Percentiles rank a stretch among this genome's conserved stretches.
phyloP scores from a whole-genome alignment of 768 basidiomycete species.

The Lanmaoa rubissima region DNA sequence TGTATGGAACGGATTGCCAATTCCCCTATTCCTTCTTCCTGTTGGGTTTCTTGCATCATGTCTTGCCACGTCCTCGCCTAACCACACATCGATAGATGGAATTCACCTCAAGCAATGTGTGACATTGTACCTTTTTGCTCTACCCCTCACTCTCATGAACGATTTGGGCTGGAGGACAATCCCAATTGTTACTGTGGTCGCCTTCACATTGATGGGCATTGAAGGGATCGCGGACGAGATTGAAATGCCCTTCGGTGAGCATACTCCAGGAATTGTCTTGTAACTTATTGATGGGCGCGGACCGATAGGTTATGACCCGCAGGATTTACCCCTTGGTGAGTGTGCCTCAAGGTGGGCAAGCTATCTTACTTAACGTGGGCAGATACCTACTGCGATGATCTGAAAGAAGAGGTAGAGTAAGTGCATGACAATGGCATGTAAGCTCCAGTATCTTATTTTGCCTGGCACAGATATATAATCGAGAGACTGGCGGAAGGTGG shows the following conservation, averaged over 20 bases:
- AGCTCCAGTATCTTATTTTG: conserved; percentile 7
- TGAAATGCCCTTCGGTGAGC: conserved; percentile 89
- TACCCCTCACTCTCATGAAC: conserved; percentile 83
- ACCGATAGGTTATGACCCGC: conserved; percentile 52
- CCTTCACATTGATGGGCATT: conserved; percentile 92
- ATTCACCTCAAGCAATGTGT: conserved; percentile 96
- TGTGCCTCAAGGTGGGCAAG: not conserved
- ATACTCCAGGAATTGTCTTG: not conserved
- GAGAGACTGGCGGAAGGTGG: conserved; percentile 72
- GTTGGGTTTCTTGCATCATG: conserved; percentile 37
- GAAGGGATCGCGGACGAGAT: conserved; percentile 96
- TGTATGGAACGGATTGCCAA: conserved; percentile 91
- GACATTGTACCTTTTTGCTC: conserved; percentile 86
- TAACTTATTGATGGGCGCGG: not conserved
- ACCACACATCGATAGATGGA: conserved; percentile 50
- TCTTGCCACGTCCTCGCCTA: conserved; percentile 7
- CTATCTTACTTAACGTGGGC: not conserved
- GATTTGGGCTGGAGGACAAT: conserved; percentile 83
- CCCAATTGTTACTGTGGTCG: conserved; percentile 81
- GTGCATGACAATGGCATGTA: conserved; percentile 28
- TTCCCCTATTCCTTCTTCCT: conserved; percentile 78
- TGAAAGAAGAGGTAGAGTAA: conserved; percentile 82
- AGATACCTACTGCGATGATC: conserved; percentile 85
- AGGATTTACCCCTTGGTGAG: conserved; percentile 75
- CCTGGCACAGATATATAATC: conserved; percentile 56